Percentiles rank a stretch among this genome's conserved stretches.
phyloP scores from a whole-genome alignment of 2,329 filamentous ascomycete species.

The Diplodia seriata region DNA sequence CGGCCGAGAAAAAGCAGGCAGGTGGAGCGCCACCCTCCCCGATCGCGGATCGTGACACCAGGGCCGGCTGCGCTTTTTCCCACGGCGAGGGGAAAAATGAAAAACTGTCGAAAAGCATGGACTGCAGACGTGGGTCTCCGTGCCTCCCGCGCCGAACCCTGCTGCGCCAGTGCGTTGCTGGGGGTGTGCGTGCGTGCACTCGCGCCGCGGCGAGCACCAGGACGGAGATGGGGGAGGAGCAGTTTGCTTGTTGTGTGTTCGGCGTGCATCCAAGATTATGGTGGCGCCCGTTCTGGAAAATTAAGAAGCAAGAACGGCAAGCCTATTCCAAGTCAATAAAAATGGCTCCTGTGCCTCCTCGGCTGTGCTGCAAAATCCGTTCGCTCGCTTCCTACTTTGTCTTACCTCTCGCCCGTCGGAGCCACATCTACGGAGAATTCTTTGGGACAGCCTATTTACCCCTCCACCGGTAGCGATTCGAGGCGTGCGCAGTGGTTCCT shows the following conservation, averaged over 20 bases:
- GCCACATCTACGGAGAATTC: constrained; percentile 24
- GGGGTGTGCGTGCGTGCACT: background rate
- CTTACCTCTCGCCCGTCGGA: constrained; percentile 8
- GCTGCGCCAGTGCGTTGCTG: background rate
- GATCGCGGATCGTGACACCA: background rate
- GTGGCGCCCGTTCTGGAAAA: constrained; percentile 29
- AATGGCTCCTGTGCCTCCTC: constrained; percentile 1
- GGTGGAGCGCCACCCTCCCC: constrained; percentile 11
- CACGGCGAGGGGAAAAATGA: constrained; percentile 1
- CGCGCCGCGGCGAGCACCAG: background rate
- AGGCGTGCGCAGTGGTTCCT: constrained; percentile 11
- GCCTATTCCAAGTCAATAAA: constrained; percentile 25
- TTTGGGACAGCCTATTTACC: constrained; percentile 16
- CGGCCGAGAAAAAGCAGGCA: constrained; percentile 9
- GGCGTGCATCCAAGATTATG: constrained; percentile 28
- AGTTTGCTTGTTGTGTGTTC: constrained; percentile 21
- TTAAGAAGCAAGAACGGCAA: constrained; percentile 11
- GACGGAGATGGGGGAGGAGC: constrained; percentile 4
- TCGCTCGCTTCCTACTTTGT: constrained; percentile 14
- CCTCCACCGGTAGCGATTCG: constrained; percentile 13
- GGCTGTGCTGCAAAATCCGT: constrained; percentile 4
- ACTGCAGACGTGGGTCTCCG: background rate
- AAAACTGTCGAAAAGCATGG: background rate
- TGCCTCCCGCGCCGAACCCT: constrained; percentile 6
- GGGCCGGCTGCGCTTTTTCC: background rate